These are phyloP conservation scores for Penicillium pancosmium DNA, from an alignment of 495 filamentous ascomycete genomes.

Conservation along the genomic window DNA sequence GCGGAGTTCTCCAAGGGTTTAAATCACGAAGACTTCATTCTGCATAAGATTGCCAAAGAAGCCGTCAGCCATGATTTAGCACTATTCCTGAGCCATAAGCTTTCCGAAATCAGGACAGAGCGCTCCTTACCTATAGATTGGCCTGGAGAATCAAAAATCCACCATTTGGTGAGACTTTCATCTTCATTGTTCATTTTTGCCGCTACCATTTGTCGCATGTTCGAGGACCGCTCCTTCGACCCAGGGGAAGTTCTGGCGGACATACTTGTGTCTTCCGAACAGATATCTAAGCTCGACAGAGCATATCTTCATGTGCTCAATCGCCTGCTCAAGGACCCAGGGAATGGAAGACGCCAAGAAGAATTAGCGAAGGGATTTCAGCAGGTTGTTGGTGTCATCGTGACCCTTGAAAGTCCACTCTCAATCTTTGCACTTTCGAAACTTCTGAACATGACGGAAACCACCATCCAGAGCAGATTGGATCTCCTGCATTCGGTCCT, in stretches of 20 bases:
- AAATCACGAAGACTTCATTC: neutral
- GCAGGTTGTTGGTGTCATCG: neutral
- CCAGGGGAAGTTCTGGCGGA: neutral
- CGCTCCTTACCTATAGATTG: constrained; percentile 27
- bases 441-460: neutral
- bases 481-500: neutral
- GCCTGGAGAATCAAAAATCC: constrained; percentile 29
- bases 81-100: constrained; percentile 22
- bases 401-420: constrained; percentile 11
- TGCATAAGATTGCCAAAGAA: neutral
- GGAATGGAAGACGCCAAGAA: neutral
- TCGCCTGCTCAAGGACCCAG: neutral
- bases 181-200: constrained; percentile 12
- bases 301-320: constrained; percentile 2
- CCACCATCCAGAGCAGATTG: neutral
- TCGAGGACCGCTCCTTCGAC: constrained; percentile 6
- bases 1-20: neutral
- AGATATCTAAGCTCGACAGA: neutral
- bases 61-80: constrained; percentile 19
- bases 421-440: constrained; percentile 10
- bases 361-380: neutral
- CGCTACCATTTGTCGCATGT: constrained; percentile 6
- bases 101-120: constrained; percentile 20
- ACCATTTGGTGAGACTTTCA: constrained; percentile 4
- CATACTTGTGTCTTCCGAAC: neutral